Base-by-base conservation (phyloP, 371 early-diverging fungal genomes). In the Funneliformis caledonium region DNA sequence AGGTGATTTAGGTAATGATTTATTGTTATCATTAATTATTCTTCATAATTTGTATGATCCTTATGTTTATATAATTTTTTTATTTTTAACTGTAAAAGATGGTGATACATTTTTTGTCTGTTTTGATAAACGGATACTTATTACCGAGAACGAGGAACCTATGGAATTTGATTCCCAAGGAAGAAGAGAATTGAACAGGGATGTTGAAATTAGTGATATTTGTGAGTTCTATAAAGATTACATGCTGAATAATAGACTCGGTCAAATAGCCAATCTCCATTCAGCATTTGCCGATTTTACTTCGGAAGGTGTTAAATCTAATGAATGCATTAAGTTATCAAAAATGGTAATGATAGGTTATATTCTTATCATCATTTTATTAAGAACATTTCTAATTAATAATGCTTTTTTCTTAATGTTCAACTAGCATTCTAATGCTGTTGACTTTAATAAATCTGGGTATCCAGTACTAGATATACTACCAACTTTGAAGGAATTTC, bases 241-340 rank as follows among this genome's bases (percentile, higher is more conserved):
- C 82, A 91, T 95, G 7, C 85, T 85, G 60, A 88, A 91, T 33
- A 90, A 96, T 81, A 92, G 93, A 48, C 85, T 96, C 0, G 97
- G 96, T 5, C 81, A 82, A n/a, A 96, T 96, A 59, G 93, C 94
- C 16, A 91, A 92, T 82, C 91, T 95, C 2, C 94, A 94, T 82
- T 80, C 93, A 74, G 94, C 92, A 0, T 84, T 86, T 2, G 92
- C 95, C 1, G 97, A 97, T 83, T 26, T 56, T 6, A 77, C 82
- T 6, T 62, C 64, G 0, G 72, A 81, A 6, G 93, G 93, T 7
- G 92, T 93, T 0, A 56, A 80, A 8, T 82, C 88, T 76, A 86
- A 85, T 0, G 83, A 85, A 19, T 91, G 94, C 68, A 45, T 93
- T 1, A 83, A 82, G 0, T 84, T 96, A 11, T 94, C 95, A 0